Evolutionary conservation across 768 basidiomycete genomes (phyloP).

Genomic region (Kwoniella dejecticola): DNA sequence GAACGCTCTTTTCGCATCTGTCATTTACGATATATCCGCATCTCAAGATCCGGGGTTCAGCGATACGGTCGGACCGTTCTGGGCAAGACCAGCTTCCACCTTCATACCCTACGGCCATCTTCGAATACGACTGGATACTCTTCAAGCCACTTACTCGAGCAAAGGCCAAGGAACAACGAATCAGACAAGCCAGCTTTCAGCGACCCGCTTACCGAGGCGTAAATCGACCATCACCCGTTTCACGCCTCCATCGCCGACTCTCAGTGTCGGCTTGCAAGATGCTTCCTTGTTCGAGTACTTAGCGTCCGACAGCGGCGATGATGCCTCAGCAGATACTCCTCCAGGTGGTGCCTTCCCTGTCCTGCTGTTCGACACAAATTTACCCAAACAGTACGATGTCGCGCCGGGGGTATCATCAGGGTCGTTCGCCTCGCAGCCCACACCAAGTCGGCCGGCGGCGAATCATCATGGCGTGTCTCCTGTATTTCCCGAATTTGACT

Average conservation of each 20-base stretch:
- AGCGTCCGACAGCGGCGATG: constrained; percentile 21
- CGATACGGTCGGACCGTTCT: constrained; percentile 25
- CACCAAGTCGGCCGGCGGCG: not conserved
- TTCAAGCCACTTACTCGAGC: constrained; percentile 25
- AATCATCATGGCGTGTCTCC: not conserved
- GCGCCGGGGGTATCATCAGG: constrained; percentile 5
- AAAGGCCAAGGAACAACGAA: constrained; percentile 16
- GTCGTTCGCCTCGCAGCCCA: not conserved
- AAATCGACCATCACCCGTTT: constrained; percentile 13
- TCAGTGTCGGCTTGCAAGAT: constrained; percentile 30
- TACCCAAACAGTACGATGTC: constrained; percentile 64
- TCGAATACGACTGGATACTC: constrained; percentile 31
- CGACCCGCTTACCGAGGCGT: constrained; percentile 4
- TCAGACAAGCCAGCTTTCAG: constrained; percentile 5
- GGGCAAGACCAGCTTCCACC: constrained; percentile 35
- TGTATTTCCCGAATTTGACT: constrained; percentile 48
- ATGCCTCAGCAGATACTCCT: constrained; percentile 24
- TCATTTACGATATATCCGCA: constrained; percentile 36
- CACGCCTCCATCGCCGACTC: constrained; percentile 13
- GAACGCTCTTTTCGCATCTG: constrained; percentile 26
- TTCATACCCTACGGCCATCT: constrained; percentile 44
- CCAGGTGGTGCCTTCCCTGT: constrained; percentile 61
- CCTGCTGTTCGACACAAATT: constrained; percentile 71
- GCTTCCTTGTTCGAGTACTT: constrained; percentile 50
- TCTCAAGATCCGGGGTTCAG: not conserved